Base-by-base conservation (phyloP, 2,329 filamentous ascomycete genomes). In the Ophiosphaerella narmari region DNA sequence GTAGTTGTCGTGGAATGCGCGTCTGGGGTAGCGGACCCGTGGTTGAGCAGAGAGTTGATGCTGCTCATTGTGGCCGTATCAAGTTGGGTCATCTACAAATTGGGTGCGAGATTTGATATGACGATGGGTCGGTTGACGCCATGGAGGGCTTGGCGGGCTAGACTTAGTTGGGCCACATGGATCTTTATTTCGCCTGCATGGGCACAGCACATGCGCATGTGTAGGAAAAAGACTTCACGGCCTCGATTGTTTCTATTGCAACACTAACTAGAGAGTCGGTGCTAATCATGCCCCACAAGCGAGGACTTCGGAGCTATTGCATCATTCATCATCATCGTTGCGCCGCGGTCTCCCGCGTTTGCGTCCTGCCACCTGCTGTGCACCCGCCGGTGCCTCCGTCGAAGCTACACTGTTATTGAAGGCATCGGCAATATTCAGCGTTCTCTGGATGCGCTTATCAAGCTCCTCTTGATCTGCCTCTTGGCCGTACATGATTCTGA, bases 401-500 rank as follows among this genome's bases (percentile, higher is more conserved):
- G 16, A 43, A 29, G 39, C 42, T 46, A 2, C 53, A 45, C 33
- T 55, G 36, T 44, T 45, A 29, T 52, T 50, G 39, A 55, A 49
- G 5, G 52, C 57, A 4, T 64, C 65, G 1, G 55, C 62, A 7
- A 71, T 51, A 14, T 67, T 65, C 14, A 74, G 59, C 39, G 68
- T 73, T 21, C 72, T 59, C 57, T 60, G 56, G 18, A 74, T 60
- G 11, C 62, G 63, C 52, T 61, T 54, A 41, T 74, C 68, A 1
- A 74, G 54, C 39, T 71, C 71, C 4, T 64, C 59, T 9, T 50
- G 59, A 18, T 65, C 58, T 14, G 67, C 63, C 6, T 67, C 84
- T 16, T 48, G 43, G 4, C 54, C 60, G 33, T 55, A 55, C 38
- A 59, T 55, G 5, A 26, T 23, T 53, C 76, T 76, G 4, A 91